Percentiles rank a stretch among this genome's conserved stretches.
Conservation (phyloP, 2,329 filamentous ascomycete genomes). For the Fusarium sp. region DNA sequence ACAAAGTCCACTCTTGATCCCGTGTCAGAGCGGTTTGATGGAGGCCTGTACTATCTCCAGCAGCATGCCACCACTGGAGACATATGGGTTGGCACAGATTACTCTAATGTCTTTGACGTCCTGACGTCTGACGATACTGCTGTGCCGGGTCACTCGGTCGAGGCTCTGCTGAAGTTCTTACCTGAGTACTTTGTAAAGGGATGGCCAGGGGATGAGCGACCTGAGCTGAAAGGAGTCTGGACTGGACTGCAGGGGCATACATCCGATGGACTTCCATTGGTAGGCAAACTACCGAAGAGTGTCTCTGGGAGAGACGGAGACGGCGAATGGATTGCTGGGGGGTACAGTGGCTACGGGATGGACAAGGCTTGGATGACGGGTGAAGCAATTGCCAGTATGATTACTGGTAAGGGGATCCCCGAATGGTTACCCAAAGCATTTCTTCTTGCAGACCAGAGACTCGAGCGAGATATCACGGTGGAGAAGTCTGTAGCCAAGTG, state of each 20-base stretch:
- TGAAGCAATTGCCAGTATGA: neutral
- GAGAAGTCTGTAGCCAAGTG: neutral
- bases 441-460: neutral
- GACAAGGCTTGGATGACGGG: neutral
- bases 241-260: neutral
- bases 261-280: neutral
- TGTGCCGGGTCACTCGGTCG: neutral
- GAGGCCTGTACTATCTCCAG: neutral
- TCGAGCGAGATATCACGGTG: neutral
- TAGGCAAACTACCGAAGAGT: neutral
- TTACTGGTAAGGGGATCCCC: fast-evolving
- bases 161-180: neutral
- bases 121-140: neutral
- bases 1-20: neutral
- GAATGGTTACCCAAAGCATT: neutral
- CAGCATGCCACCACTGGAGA: neutral
- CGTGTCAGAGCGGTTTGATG: neutral
- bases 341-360: neutral
- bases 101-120: neutral
- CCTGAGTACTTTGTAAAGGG: neutral
- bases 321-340: neutral
- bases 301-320: neutral
- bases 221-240: neutral
- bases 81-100: neutral
- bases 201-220: neutral